These are phyloP conservation scores for Paspalum notatum DNA, from an alignment of 176 grass and related monocot genomes.

Conservation along the genomic window DNA sequence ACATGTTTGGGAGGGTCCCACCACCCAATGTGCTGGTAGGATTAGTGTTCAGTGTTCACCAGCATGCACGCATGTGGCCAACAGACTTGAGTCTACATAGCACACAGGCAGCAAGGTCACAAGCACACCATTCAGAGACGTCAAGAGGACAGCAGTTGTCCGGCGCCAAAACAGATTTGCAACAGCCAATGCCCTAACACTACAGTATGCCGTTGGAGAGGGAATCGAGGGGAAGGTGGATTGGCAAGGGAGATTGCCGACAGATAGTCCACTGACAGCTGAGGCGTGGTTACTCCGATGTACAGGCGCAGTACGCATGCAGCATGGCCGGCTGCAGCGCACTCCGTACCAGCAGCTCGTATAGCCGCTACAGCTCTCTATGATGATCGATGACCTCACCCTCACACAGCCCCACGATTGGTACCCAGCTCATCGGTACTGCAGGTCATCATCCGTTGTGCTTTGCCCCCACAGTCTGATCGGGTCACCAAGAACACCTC, in stretches of 20 bases:
- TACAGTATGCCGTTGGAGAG: too few relatives aligned
- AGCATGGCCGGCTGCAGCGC: background rate
- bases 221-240: background rate
- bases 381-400: constrained; percentile 49
- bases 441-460: background rate
- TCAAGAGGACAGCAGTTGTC: background rate
- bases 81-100: background rate
- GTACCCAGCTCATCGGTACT: background rate
- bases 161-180: constrained; percentile 32
- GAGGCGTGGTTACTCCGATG: constrained; percentile 35
- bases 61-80: too few relatives aligned
- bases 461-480: background rate
- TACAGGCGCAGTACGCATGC: constrained; percentile 7
- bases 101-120: background rate
- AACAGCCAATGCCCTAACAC: background rate
- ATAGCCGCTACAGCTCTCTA: background rate
- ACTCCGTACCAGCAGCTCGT: background rate
- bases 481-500: constrained; percentile 5
- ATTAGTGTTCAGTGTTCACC: background rate
- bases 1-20: background rate
- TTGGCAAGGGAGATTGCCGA: constrained; percentile 36
- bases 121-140: background rate
- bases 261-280: constrained; percentile 50
- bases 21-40: background rate
- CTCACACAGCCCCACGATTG: constrained; percentile 9